Percentiles rank a stretch among this genome's conserved stretches.
phyloP scores from a whole-genome alignment of 331 rosid genomes.

The Pyracantha coccinea region DNA sequence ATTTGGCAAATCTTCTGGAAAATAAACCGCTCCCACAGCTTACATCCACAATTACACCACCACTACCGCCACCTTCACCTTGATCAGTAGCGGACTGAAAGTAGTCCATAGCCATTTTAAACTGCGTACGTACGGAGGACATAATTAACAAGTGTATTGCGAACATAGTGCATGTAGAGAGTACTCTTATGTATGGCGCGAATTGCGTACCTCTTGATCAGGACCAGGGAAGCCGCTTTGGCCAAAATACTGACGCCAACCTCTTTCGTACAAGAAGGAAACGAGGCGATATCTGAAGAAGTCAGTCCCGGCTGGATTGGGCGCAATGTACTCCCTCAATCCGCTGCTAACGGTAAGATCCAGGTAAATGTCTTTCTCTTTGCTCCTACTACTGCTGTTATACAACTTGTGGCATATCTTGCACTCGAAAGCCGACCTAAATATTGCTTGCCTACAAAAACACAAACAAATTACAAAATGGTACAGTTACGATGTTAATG shows the following conservation, averaged over 20 bases:
- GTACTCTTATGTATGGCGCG: conserved; percentile 2
- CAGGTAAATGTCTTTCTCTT: conserved; percentile 42
- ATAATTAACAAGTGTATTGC: too few species aligned
- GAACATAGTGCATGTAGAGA: not conserved
- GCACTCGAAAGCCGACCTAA: conserved; percentile 83
- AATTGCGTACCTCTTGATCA: conserved; percentile 70
- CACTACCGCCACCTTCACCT: not conserved
- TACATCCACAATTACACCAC: not conserved
- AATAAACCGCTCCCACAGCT: not conserved
- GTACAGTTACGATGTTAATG: not conserved
- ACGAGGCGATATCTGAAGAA: conserved; percentile 92
- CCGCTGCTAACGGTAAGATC: conserved; percentile 76
- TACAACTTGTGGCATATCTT: conserved; percentile 60
- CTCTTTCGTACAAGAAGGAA: conserved; percentile 90
- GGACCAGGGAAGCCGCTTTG: conserved; percentile 83
- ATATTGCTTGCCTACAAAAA: conserved; percentile 46
- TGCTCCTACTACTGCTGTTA: conserved; percentile 35
- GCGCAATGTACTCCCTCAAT: conserved; percentile 57
- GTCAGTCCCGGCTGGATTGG: conserved; percentile 56
- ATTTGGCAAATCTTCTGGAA: not conserved
- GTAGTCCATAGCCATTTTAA: conserved; percentile 79
- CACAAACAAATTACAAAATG: not conserved
- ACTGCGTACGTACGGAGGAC: conserved; percentile 38
- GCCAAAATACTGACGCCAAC: conserved; percentile 87
- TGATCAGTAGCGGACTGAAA: conserved; percentile 31